A percentile compares a stretch with the other conserved stretches of the same genome.
phyloP scores from a whole-genome alignment of 2,329 filamentous ascomycete species.

The Xylariaceae sp. region DNA sequence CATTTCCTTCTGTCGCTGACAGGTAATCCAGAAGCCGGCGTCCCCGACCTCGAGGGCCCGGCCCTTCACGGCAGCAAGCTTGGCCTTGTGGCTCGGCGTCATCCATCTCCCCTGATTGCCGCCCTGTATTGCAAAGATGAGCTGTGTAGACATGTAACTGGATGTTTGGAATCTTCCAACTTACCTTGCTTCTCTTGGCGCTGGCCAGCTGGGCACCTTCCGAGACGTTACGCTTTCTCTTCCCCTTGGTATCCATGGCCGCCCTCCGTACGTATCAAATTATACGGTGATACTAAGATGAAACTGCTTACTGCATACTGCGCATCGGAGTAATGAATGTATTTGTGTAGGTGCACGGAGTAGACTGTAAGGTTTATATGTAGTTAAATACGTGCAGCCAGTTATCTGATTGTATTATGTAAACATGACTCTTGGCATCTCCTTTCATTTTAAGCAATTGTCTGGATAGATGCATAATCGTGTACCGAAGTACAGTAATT shows the following conservation, averaged over 20 bases:
- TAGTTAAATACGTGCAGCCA: too few species aligned
- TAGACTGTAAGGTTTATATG: too few species aligned
- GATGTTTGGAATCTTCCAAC: neutral
- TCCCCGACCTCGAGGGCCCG: constrained; percentile 59
- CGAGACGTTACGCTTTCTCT: constrained; percentile 32
- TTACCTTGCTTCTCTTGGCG: constrained; percentile 35
- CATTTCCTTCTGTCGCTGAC: constrained; percentile 63
- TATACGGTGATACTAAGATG: neutral
- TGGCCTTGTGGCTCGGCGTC: constrained; percentile 53
- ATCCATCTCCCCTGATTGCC: constrained; percentile 55
- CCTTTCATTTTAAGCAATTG: neutral
- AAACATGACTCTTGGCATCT: too few species aligned
- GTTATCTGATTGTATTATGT: too few species aligned
- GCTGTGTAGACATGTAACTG: neutral
- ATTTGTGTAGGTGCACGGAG: neutral
- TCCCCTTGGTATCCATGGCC: constrained; percentile 30
- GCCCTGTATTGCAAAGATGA: constrained; percentile 31
- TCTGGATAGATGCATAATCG: neutral
- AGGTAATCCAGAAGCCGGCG: constrained; percentile 72
- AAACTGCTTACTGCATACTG: too few species aligned
- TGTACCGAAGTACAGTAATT: neutral
- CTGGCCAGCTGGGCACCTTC: constrained; percentile 20
- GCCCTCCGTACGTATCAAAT: neutral
- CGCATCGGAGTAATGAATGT: neutral
- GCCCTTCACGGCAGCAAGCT: constrained; percentile 35